These are phyloP conservation scores for Bipolaris zeicola DNA, from an alignment of 2,329 filamentous ascomycete species.

Conservation along the genomic window DNA sequence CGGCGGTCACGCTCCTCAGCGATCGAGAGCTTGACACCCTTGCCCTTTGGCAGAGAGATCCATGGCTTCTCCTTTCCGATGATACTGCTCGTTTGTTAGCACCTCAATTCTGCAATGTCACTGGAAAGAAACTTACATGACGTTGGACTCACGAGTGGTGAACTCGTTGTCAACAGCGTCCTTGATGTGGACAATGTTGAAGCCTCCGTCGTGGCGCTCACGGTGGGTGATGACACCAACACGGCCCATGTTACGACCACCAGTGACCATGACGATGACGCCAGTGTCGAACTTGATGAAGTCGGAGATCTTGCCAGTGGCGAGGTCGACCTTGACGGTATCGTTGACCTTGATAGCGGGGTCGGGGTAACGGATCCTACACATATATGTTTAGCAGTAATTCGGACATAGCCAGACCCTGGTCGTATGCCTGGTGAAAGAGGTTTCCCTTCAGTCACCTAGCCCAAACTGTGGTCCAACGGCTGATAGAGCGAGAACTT, in stretches of 20 bases:
- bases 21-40: slow-evolving; percentile 98
- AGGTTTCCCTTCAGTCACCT: slow-evolving; percentile 43
- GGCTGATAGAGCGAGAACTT: slow-evolving; percentile 99
- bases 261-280: slow-evolving; percentile 96
- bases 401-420: slow-evolving; percentile 76
- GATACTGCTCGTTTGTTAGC: slow-evolving; percentile 58
- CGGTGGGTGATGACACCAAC: slow-evolving; percentile 99
- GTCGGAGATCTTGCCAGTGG: slow-evolving; percentile 96
- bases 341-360: slow-evolving; percentile 99
- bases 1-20: slow-evolving; percentile 99
- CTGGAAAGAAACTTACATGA: slow-evolving; percentile 63
- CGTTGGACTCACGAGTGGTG: slow-evolving; percentile 98
- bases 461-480: slow-evolving; percentile 71
- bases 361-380: slow-evolving; percentile 98
- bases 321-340: slow-evolving; percentile 98
- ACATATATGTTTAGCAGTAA: slow-evolving; percentile 47
- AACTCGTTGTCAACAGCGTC: slow-evolving; percentile 99
- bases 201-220: slow-evolving; percentile 99
- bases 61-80: slow-evolving; percentile 98
- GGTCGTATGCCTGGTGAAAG: slow-evolving; percentile 97
- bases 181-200: slow-evolving; percentile 99
- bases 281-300: slow-evolving; percentile 99
- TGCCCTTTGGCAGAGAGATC: slow-evolving; percentile 99
- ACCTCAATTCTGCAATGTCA: not conserved
- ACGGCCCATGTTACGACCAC: slow-evolving; percentile 99